A percentile compares a stretch with the other conserved stretches of the same genome.
phyloP scores from a whole-genome alignment of 257 asterid genomes.

The Ehretia macrophylla region DNA sequence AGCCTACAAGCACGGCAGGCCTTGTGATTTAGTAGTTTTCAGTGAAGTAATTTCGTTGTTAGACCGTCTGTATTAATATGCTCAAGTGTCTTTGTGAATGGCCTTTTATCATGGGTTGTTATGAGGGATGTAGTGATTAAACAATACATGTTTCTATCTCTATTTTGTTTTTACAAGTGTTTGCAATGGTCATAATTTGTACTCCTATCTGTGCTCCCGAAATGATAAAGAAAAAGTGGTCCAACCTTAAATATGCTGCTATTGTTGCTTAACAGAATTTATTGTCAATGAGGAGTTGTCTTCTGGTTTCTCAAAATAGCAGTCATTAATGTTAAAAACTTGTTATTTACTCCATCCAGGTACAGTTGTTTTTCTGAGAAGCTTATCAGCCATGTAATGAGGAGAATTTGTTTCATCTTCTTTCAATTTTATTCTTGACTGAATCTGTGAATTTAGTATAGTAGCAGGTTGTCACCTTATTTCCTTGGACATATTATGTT shows the following conservation, averaged over 20 bases:
- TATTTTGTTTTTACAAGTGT: too few species aligned
- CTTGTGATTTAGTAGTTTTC: background rate
- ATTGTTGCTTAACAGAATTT: background rate
- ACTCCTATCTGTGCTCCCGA: too few species aligned
- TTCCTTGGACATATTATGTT: conserved; percentile 5
- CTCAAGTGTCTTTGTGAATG: too few species aligned
- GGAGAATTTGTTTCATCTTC: background rate
- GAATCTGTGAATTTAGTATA: background rate
- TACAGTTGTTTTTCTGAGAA: background rate
- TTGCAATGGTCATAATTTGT: too few species aligned
- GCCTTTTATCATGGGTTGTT: too few species aligned
- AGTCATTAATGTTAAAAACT: background rate
- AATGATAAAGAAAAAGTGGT: too few species aligned
- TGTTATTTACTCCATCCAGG: background rate
- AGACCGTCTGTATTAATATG: too few species aligned
- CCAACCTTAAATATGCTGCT: too few species aligned
- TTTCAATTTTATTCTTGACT: too few species aligned
- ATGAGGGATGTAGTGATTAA: background rate
- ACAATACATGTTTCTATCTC: too few species aligned
- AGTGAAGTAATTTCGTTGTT: too few species aligned
- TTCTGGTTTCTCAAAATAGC: background rate
- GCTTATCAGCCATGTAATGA: background rate
- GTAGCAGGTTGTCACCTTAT: background rate
- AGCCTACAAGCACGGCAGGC: background rate
- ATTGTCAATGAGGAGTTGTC: background rate